Percentiles rank a stretch among this genome's conserved stretches.
Evolutionary conservation across 75 land plant species (phyloP).

Genomic region (Selaginella tamariscina): DNA sequence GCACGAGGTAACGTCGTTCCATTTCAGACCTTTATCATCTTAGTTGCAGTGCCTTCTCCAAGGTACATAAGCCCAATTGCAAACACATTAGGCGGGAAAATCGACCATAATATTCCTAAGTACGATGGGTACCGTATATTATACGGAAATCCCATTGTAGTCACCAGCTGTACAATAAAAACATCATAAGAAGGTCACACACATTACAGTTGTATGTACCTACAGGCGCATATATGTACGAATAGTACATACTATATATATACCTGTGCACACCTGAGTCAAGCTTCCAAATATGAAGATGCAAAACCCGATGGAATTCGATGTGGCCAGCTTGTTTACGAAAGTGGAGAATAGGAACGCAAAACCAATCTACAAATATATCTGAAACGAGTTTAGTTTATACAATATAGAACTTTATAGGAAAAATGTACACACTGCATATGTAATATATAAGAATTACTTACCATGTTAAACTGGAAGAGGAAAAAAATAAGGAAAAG

Average conservation of each 20-base stretch:
- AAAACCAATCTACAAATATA: conserved; percentile 39
- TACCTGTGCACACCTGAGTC: conserved; percentile 47
- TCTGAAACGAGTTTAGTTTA: background rate
- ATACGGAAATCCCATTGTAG: conserved; percentile 75
- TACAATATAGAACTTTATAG: too few relatives aligned
- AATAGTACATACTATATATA: background rate
- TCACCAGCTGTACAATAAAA: conserved; percentile 54
- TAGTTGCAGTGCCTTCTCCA: conserved; percentile 49
- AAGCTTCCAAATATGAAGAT: conserved; percentile 71
- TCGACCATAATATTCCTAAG: conserved; percentile 47
- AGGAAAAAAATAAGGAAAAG: conserved; percentile 84
- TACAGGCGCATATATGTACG: too few relatives aligned
- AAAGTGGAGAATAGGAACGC: conserved; percentile 93
- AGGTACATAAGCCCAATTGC: conserved; percentile 56
- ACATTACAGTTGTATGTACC: too few relatives aligned
- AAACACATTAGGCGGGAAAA: conserved; percentile 88
- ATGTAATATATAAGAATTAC: too few relatives aligned
- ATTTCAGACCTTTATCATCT: conserved; percentile 57
- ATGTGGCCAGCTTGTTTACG: conserved; percentile 65
- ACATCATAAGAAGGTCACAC: background rate
- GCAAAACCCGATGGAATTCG: conserved; percentile 68
- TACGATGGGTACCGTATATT: conserved; percentile 17
- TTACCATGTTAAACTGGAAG: conserved; percentile 91
- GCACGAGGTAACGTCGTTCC: conserved; percentile 22
- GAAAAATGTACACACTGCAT: too few relatives aligned